Base-by-base conservation (phyloP, 164 flowering plant species). In the Saururus chinensis region DNA sequence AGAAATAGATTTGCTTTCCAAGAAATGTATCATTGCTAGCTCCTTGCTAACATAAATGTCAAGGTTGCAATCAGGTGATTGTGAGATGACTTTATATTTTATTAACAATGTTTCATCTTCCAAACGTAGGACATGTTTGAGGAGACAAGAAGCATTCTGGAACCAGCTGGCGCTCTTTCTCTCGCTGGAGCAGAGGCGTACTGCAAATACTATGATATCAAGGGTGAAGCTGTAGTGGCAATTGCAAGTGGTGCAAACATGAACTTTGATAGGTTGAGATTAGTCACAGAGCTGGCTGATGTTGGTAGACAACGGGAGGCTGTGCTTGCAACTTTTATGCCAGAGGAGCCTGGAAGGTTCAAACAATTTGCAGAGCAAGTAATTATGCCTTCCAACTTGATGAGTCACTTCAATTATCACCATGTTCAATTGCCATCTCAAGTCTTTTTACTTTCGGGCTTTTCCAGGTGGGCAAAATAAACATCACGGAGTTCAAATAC, bases 151-250 rank as follows among this genome's bases (percentile, higher is more conserved):
- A 91, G 84, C 82, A 95, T 95, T 67, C 73, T 95, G 49, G 99
- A 95, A 75, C 99, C 99, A 62, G 96, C 99, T 37, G 97, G 99
- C 61, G 99, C 99, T 65, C 93, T 95, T 69, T 76, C 99, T 19
- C 79, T 95, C 41, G 99, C 99, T 60, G 99, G 99, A 68, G 99
- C 99, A 67, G 96, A 91, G 77, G 99, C 99, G n/a, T 95, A 95
- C 72, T 95, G 99, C 83, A 85, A 80, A 57, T 87, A 87, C 71
- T 83, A 95, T 77, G 92, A 91, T 58, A 79, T 89, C 30, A 83
- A 87, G 77, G 92, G 76, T 60, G 86, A 75, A 73, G 83, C 74
- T 71, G 79, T 95, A 60, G 96, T 89, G 21, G 97, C 86, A 40
- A 75, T 95, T 69, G 79, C 99, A 51, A 89, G 93, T 71, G 99